Base-by-base conservation (phyloP, 1,139 yeast species). In the Taiozyma sp. region DNA sequence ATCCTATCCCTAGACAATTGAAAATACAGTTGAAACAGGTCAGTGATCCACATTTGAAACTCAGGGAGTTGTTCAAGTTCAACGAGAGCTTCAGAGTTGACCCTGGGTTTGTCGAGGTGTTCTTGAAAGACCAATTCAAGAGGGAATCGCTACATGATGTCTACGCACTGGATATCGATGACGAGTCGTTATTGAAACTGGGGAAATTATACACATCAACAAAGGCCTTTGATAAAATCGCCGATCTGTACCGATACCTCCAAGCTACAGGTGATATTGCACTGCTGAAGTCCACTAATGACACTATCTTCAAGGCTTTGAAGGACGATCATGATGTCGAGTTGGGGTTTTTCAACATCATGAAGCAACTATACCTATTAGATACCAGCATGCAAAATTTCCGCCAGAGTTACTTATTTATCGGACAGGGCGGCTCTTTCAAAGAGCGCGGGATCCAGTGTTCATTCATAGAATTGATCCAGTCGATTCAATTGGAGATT, bases 1-100 rank as follows among this genome's bases (percentile, higher is more conserved):
- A 19, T 32, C 23, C 30, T 19, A 30, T 28, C 46, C 45, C 19
- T 29, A 29, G 22, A 38, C 30, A 48, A 2, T 45, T 56, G 13
- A 32, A 39, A 12, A 10, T 8, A 1, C 43, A 45, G n/a, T 24
- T 57, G 34, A 13, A 44, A 9, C 43, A 43, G 10, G 46, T 51
- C 4, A 54, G 57, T 27, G 63, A 60, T 46, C 43, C 52, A 1
- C 63, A 60, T 47, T 48, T 52, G 14, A 54, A 53, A 30, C 44
- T 60, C 3, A 48, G 46, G 9, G 44, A 45, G 1, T 10, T 60
- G 24, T 39, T 60, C n/a, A 39, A 27, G 10, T 54, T 49, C 40
- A 43, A 48, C 23, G 49, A 53, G 1, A 52, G 52, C 1, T 34
- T 53, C 12, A 53, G 53, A 12, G 27, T 58, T 7, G 48, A 46